Evolutionary conservation across 148 eudicot species (phyloP), one percentile per base, ranked within the genome.

Genomic region (Rhododendron kiyosumense): DNA sequence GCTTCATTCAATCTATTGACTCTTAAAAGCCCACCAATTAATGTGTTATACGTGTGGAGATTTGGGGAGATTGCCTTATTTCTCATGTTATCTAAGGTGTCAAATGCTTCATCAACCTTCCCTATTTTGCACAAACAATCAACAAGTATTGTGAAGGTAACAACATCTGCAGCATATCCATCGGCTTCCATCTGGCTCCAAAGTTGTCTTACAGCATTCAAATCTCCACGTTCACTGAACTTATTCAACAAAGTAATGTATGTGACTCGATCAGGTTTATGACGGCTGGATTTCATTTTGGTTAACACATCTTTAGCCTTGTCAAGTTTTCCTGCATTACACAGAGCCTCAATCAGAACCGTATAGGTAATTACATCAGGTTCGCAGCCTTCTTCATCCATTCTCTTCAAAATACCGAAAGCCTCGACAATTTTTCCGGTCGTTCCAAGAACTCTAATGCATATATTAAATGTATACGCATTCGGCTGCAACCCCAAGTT

Each of bases 211-310:
- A 97, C 92, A 61, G 91, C 81, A 48, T 92, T 93, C 88, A 97
- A 83, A 88, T 97, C 98, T 46, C 96, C 95, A 81, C 74, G 83
- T 81, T 94, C 98, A 85, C 98, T 90, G 71, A 94, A 92, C 83
- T 93, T 95, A 86, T 95, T 95, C 93, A 97, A 86, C 85, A 97
- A 85, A 34, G 99, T 97, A 76, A 95, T 91, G 82, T 95, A 97
- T 87, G 98, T 97, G 69, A 97, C 98, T 79, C 94, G 91, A 91
- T 97, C 99, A 22, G 99, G 99, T 78, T 91, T 93, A 24, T 94
- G 95, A 83, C 91, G 87, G 73, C 95, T 89, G 22, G 85, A 88
- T 91, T 91, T 97, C 99, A 97, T 95, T 87, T 95, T 92, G 93
- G 69, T 93, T 92, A 17, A 98, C 90, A 84, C 84, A 61, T 89